A percentile compares a stretch with the other conserved stretches of the same genome.
These are phyloP conservation scores for Eucalyptus dawsonii DNA, from an alignment of 345 rosid species.

Conservation along the genomic window DNA sequence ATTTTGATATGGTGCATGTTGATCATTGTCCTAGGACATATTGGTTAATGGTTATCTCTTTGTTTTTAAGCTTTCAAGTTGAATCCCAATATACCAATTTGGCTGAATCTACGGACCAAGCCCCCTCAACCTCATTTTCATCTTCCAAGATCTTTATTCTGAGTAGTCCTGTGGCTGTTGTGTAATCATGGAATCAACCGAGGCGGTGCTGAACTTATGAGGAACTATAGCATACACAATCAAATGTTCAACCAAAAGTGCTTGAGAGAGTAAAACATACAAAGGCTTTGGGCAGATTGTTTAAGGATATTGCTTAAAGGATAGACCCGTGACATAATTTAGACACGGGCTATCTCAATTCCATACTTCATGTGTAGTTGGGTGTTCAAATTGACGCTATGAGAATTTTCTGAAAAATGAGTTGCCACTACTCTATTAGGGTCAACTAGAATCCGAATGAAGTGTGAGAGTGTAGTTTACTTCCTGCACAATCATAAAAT, in stretches of 20 bases:
- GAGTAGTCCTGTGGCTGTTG: neutral
- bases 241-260: neutral
- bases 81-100: neutral
- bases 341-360: no score
- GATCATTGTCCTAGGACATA: neutral
- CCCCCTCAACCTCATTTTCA: neutral
- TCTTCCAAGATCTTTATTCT: neutral
- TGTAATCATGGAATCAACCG: neutral
- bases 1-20: neutral
- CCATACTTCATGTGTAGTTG: accelerated
- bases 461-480: no score
- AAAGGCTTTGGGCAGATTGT: neutral
- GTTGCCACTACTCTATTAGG: no score
- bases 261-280: neutral
- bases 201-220: neutral
- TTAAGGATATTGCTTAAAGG: no score
- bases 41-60: neutral
- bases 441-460: no score
- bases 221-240: neutral
- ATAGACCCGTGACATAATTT: no score
- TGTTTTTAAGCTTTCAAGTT: neutral
- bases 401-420: no score
- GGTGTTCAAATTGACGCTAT: no score
- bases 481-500: no score
- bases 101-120: neutral